phyloP scores from a whole-genome alignment of 2,329 filamentous ascomycete genomes.

The Aspergillus unguis region DNA sequence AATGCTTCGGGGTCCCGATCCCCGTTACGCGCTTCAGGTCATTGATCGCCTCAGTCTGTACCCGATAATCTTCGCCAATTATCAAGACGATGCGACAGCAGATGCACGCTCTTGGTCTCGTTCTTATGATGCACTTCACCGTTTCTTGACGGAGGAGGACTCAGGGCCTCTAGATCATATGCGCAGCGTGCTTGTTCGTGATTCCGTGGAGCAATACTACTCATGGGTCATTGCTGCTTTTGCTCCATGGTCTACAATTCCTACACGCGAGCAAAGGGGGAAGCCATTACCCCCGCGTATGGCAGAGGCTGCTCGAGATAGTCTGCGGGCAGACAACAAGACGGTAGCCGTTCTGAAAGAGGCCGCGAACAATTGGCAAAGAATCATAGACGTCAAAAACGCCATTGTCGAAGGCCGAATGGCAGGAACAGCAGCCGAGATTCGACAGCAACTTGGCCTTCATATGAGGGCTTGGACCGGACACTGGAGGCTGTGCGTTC shows the following conservation, averaged over 20 bases:
- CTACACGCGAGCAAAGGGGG: constrained; percentile 36
- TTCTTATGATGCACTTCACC: constrained; percentile 62
- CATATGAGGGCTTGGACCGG: constrained; percentile 35
- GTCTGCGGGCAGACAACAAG: constrained; percentile 76
- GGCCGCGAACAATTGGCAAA: constrained; percentile 58
- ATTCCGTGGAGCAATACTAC: constrained; percentile 64
- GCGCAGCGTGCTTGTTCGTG: constrained; percentile 55
- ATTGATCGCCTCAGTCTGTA: constrained; percentile 41
- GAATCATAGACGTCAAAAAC: constrained; percentile 62
- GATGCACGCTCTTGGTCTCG: constrained; percentile 59
- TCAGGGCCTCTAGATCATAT: constrained; percentile 35
- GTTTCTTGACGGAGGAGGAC: constrained; percentile 40
- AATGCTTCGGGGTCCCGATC: constrained; percentile 68
- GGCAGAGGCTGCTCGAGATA: constrained; percentile 66
- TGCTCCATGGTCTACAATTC: constrained; percentile 65
- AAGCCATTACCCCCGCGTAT: constrained; percentile 59
- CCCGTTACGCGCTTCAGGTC: constrained; percentile 35
- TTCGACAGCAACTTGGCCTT: constrained; percentile 36
- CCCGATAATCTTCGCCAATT: constrained; percentile 42
- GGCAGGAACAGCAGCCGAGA: constrained; percentile 30
- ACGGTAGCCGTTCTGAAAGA: constrained; percentile 65
- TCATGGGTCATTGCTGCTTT: constrained; percentile 75
- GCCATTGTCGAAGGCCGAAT: constrained; percentile 27
- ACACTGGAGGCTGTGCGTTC: constrained; percentile 40
- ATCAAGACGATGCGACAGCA: constrained; percentile 51